Evolutionary conservation across 768 basidiomycete genomes (phyloP), one percentile per base, ranked within the genome.

Genomic region (Hygrophorus pudorinus): DNA sequence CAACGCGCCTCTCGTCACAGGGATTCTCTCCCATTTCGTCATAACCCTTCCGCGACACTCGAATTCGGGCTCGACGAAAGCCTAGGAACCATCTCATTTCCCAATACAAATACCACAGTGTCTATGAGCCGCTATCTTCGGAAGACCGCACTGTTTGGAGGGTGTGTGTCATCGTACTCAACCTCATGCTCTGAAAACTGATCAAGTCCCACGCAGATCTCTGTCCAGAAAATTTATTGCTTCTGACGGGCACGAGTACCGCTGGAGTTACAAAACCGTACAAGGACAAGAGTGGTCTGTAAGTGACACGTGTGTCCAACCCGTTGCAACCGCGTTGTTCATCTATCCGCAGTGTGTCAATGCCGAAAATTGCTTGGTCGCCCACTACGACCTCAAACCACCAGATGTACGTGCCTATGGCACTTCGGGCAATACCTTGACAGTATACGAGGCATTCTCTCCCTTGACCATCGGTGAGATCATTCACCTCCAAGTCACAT

Each of bases 281-380:
- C 65, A 68, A 6, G 77, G 71, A 13, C 81, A 84, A 47, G 81
- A 85, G 62, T 87, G 84, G 84, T 69, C 82, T 56, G 84, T 86
- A 58, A 57, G 84, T 71, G 16, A 46, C 11, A 43, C 14, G n/a
- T 50, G 17, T 31, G 28, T 36, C 33, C 36, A 50, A 46, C 38
- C 51, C 30, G 33, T 40, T 39, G 29, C 41, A 41, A 28, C 33
- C 30, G 30, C 32, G 42, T 20, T 24, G 39, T 13, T 41, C 11
- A 41, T 20, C 16, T 37, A 18, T 20, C 31, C 16, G 11, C 50
- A 83, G 81, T 81, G 79, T 48, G 66, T 73, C 35, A 67, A 62
- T 3, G 65, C 66, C 29, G 74, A 76, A 29, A 71, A 77, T 55
- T 62, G 17, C 21, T 39, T 39, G 24, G 16, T 41, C 13, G 46